phyloP scores from a whole-genome alignment of 257 asterid species.

The Solanum ahanhuiri region DNA sequence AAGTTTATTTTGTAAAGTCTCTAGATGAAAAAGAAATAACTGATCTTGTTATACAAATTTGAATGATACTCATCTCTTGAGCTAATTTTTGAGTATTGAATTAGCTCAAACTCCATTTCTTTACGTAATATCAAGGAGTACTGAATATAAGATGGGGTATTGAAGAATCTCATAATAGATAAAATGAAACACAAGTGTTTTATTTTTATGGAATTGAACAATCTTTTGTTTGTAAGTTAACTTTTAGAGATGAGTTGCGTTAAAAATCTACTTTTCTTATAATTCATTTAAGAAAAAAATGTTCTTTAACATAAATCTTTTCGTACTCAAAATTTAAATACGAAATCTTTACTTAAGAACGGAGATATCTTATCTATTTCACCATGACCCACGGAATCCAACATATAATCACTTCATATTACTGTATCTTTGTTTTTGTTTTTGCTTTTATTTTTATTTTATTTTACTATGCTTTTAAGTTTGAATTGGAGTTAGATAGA shows the following conservation, averaged over 20 bases:
- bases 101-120: neutral
- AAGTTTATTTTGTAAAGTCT: neutral
- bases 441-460: neutral
- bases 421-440: neutral
- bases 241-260: fast-evolving
- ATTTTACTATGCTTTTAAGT: neutral
- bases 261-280: too few relatives aligned
- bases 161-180: neutral
- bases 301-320: too few relatives aligned
- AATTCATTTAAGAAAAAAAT: neutral
- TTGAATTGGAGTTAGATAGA: neutral
- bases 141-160: too few relatives aligned
- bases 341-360: too few relatives aligned
- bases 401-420: neutral
- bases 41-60: neutral
- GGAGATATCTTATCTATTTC: too few relatives aligned
- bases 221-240: too few relatives aligned
- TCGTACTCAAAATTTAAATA: fast-evolving
- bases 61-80: neutral
- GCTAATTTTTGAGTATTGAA: neutral
- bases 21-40: too few relatives aligned
- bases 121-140: neutral
- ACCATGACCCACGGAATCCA: neutral
- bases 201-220: neutral
- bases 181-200: fast-evolving